Evolutionary conservation across 495 filamentous ascomycete genomes (phyloP), one percentile per base, ranked within the genome.

Genomic region (Annulohypoxylon moriforme): DNA sequence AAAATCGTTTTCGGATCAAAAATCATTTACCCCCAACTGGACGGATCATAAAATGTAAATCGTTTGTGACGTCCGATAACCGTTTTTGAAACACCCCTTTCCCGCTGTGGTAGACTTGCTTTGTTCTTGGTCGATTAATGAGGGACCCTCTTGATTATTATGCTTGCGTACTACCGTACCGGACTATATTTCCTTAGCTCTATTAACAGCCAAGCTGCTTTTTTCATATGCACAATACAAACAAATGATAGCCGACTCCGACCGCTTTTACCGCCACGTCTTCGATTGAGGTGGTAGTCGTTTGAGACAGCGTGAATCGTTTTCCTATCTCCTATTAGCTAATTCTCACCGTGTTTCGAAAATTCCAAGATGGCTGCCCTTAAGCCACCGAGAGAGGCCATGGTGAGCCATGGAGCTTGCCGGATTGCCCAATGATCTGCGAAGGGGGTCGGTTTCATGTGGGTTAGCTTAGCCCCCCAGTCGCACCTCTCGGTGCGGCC

Each of bases 261-360:
- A 44, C 40, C n/a, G 40, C 40, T 9, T 18, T 16, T 44, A 44
- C 40, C 20, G 22, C 49, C 58, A 31, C 18, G 24, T 42, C 16
- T 27, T 31, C 25, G 31, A 55, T 50, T 64, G 33, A 16, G 40
- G 40, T 20, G 44, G 22, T 29, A 66, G 27, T 40, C 16, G 61
- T 71, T 67, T 55, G 50, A 59, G 27, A 38, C 47, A 33, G 63
- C 38, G 55, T n/a, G 34, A 55, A 33, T 61, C 50, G 34, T 63
- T 38, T 68, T 57, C 60, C 40, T 33, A 6, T 62, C 38, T 38
- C 16, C 53, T 18, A 60, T 27, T 55, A 36, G 58, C 31, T 50
- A 63, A 36, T 60, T 71, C 60, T 25, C 60, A 49, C 62, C 61
- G 61, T 67, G 71, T 73, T 73, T 73, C 71, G 71, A 66, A 69